phyloP scores from a whole-genome alignment of 2,329 filamentous ascomycete species.

The Rhinocladiella mackenziei region DNA sequence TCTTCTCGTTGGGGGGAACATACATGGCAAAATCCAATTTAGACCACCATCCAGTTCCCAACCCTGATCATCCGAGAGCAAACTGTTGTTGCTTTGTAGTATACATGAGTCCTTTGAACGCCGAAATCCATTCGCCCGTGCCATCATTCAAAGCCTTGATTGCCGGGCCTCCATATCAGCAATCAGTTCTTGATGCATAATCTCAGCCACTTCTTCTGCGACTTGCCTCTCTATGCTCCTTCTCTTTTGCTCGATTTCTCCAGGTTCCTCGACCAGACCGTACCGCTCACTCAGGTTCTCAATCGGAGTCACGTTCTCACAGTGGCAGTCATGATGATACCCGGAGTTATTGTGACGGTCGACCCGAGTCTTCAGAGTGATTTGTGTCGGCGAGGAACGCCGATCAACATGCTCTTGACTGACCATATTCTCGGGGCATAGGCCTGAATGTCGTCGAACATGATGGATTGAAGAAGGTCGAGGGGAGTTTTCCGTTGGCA shows the following conservation, averaged over 20 bases:
- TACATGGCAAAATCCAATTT: too few relatives aligned
- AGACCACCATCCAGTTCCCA: too few relatives aligned
- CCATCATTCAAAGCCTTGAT: conserved; percentile 8
- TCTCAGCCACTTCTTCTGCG: conserved; percentile 11
- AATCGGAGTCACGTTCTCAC: conserved; percentile 15
- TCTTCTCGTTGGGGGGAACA: too few relatives aligned
- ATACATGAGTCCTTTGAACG: too few relatives aligned
- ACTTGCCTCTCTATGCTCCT: conserved; percentile 15
- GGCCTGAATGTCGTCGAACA: conserved; percentile 20
- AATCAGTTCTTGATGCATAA: conserved; percentile 20
- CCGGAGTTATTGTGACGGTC: conserved; percentile 4
- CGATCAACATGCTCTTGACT: conserved; percentile 6
- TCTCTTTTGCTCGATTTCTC: conserved; percentile 5
- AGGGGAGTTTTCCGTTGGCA: conserved; percentile 13
- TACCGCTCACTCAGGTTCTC: conserved; percentile 23
- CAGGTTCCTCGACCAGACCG: conserved; percentile 17
- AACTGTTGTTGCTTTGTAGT: background rate
- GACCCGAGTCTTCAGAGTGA: conserved; percentile 10
- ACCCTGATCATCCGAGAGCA: too few relatives aligned
- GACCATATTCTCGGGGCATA: conserved; percentile 16
- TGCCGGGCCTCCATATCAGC: conserved; percentile 21
- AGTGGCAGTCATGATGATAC: conserved; percentile 19
- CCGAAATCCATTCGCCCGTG: background rate
- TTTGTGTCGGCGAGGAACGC: conserved; percentile 17
- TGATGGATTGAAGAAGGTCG: conserved; percentile 9